Conservation (phyloP, 306 rosid species). For the Arachis stenosperma region DNA sequence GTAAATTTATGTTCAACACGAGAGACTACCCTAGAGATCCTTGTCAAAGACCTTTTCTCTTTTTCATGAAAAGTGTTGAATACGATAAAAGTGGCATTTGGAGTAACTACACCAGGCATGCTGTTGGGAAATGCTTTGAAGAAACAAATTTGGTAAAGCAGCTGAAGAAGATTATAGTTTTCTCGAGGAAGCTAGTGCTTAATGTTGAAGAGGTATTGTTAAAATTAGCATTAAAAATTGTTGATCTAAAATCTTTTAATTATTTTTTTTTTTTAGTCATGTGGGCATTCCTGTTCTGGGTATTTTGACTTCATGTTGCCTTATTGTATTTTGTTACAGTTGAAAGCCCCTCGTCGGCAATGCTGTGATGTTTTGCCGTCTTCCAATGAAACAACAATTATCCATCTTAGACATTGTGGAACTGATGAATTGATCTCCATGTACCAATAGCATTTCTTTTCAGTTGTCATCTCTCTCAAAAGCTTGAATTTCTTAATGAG, state of each 20-base stretch:
- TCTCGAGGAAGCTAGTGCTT: slow-evolving; percentile 65
- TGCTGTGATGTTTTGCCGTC: slow-evolving; percentile 63
- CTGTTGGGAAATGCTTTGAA: slow-evolving; percentile 51
- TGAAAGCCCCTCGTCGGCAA: slow-evolving; percentile 82
- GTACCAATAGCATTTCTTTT: slow-evolving; percentile 50
- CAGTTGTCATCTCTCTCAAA: slow-evolving; percentile 30
- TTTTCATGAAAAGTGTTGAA: slow-evolving; percentile 57
- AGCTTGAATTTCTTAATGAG: slow-evolving; percentile 10
- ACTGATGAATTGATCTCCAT: slow-evolving; percentile 63
- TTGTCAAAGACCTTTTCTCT: slow-evolving; percentile 70
- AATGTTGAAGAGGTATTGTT: slow-evolving; percentile 65
- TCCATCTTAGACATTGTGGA: slow-evolving; percentile 61
- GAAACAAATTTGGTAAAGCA: slow-evolving; percentile 42
- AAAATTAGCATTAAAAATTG: neutral
- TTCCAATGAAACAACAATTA: slow-evolving; percentile 50
- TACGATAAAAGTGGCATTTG: slow-evolving; percentile 50
- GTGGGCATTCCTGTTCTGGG: slow-evolving; percentile 36
- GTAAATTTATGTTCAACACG: slow-evolving; percentile 61
- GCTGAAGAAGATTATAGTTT: slow-evolving; percentile 56
- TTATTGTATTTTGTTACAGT: slow-evolving; percentile 49
- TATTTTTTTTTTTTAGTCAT: slow-evolving; percentile 1
- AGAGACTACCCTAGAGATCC: slow-evolving; percentile 73
- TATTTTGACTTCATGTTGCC: slow-evolving; percentile 20
- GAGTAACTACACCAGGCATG: slow-evolving; percentile 63
- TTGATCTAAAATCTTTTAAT: slow-evolving; percentile 5